phyloP scores from a whole-genome alignment of 1,139 yeast genomes.

The Suhomyces taliae region DNA sequence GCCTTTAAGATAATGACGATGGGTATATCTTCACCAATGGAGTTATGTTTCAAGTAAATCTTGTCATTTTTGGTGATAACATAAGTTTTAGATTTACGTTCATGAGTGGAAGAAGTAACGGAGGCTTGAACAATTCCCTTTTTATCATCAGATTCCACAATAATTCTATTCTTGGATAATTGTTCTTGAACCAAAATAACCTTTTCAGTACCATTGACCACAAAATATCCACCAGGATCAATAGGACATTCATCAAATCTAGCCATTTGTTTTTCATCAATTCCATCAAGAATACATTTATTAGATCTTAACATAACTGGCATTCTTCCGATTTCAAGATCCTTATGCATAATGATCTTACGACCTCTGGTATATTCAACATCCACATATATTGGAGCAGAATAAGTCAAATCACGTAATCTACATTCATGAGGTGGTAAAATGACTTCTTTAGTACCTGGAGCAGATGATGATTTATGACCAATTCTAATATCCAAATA shows the following conservation, averaged over 20 bases:
- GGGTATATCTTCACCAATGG: constrained; percentile 93
- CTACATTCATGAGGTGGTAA: constrained; percentile 97
- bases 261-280: constrained; percentile 84
- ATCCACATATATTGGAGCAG: constrained; percentile 95
- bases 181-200: constrained; percentile 97
- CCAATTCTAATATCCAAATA: constrained; percentile 92
- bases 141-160: constrained; percentile 95
- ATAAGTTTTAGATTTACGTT: constrained; percentile 94
- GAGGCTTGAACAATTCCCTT: constrained; percentile 95
- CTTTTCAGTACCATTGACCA: constrained; percentile 97
- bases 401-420: constrained; percentile 88
- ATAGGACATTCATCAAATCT: constrained; percentile 88
- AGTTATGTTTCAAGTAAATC: constrained; percentile 89
- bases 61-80: constrained; percentile 89
- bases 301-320: constrained; percentile 95
- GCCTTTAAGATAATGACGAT: constrained; percentile 92
- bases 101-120: constrained; percentile 97
- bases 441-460: constrained; percentile 58
- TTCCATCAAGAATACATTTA: constrained; percentile 82
- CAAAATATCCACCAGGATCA: constrained; percentile 98
- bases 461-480: constrained; percentile 54
- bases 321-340: constrained; percentile 95
- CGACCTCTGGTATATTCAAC: constrained; percentile 95
- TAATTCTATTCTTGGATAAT: constrained; percentile 92
- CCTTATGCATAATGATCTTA: constrained; percentile 84